Evolutionary conservation across 306 rosid species (phyloP), one percentile per base, ranked within the genome.

Genomic region (Benincasa hispida): DNA sequence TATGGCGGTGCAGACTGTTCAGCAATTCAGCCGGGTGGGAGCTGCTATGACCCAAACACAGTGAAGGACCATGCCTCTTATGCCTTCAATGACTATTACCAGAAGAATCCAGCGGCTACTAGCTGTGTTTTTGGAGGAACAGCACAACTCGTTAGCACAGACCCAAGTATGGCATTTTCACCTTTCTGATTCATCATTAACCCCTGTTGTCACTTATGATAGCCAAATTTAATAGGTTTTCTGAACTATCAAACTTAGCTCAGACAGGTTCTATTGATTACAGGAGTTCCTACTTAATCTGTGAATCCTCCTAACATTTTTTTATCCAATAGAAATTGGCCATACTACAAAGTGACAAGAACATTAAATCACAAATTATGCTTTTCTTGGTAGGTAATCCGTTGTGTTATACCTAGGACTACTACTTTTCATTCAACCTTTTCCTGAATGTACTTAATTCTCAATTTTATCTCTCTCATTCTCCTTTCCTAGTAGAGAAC

Each of bases 121-220:
- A 92, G 97, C 82, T 94, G 99, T 63, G 90, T 25, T 28, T 94
- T 94, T 48, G 93, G 95, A 80, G 96, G 97, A 86, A 75, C 92
- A 14, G 93, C 99, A 68, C 77, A 84, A 25, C 84, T 87, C 5
- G 75, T 88, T 77, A 85, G 48, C 87, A 90, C 82, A 55, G 91
- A 94, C 78, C 99, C 99, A 83, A 94, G 98, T 94, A 94, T 84
- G 99, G 56, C 73, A 25, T 68, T 76, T 77, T 61, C 79, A 2
- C 27, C 48, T 72, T 67, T n/a, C 5, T 42, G 17, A 59, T 25
- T 60, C 61, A 56, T 73, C 77, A 54, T 34, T 30, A 62, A 62
- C 72, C 72, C 48, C 72, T 61, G 39, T 15, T 61, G 10, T 61
- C 22, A 30, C 22, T 15, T 28, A 21, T 61, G 5, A 14, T 22